Evolutionary conservation across 257 asterid species (phyloP).

Genomic region (Leonotis leonurus): DNA sequence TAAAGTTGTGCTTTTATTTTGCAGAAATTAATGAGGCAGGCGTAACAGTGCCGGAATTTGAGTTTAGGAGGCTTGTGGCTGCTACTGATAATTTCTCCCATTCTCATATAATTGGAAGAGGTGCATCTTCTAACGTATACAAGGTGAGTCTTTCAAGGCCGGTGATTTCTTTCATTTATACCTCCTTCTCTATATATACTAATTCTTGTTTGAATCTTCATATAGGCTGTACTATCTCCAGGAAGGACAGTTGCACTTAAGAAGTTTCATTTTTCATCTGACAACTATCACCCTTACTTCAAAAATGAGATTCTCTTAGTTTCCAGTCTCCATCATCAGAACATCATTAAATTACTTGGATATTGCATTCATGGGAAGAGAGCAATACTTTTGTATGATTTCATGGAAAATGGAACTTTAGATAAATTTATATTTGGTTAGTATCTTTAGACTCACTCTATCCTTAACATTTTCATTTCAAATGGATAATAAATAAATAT

Average conservation of each 20-base stretch:
- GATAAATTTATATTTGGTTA: neutral
- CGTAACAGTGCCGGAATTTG: neutral
- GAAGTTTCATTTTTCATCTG: neutral
- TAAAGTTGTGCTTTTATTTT: neutral
- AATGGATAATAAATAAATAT: neutral
- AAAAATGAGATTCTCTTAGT: neutral
- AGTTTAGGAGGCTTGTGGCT: neutral
- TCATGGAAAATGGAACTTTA: constrained; percentile 12
- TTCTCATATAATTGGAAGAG: neutral
- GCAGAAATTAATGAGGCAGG: neutral
- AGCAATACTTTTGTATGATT: constrained; percentile 9
- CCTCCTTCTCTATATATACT: too few species aligned
- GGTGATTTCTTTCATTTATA: too few species aligned
- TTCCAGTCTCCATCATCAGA: constrained; percentile 7
- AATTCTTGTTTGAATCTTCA: neutral
- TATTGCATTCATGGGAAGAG: constrained; percentile 7
- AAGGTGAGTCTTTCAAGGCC: too few species aligned
- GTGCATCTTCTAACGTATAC: neutral
- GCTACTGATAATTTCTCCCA: neutral
- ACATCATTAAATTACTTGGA: constrained; percentile 14
- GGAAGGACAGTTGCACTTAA: constrained; percentile 12
- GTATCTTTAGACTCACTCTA: neutral
- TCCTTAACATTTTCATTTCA: neutral
- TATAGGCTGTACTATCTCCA: constrained; percentile 12
- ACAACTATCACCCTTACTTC: neutral